Percentiles rank a stretch among this genome's conserved stretches.
Conservation (phyloP, 192 early-diverging fungal species). For the Dissophora globulifera region DNA sequence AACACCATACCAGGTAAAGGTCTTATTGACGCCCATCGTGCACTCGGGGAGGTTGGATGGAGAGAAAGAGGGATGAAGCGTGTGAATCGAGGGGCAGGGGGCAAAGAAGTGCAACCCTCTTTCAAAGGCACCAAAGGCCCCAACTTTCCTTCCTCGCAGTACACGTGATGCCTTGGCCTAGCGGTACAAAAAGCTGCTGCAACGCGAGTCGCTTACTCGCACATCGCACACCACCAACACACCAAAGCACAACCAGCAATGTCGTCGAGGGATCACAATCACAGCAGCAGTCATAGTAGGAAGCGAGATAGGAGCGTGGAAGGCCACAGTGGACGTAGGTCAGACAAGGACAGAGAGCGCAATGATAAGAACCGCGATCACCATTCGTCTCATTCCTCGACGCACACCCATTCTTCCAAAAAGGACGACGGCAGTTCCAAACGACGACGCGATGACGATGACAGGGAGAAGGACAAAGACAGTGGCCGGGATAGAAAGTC, state of each 20-base stretch:
- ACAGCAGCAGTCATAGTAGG: conserved; percentile 12
- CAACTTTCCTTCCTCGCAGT: not conserved
- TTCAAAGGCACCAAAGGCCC: too few relatives aligned
- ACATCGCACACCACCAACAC: not conserved
- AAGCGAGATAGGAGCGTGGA: conserved; percentile 37
- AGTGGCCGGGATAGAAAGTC: not conserved
- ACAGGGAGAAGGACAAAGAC: not conserved
- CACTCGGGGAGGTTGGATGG: not conserved
- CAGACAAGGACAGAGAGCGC: conserved; percentile 7
- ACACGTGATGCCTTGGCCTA: conserved; percentile 6
- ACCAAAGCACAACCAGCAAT: not conserved
- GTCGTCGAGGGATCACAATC: conserved; percentile 35
- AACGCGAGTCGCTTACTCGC: not conserved
- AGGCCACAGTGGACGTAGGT: conserved; percentile 1
- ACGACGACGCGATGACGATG: not conserved
- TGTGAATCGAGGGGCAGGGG: not conserved
- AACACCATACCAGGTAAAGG: conserved; percentile 15
- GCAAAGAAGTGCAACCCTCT: not conserved
- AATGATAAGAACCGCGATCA: conserved; percentile 7
- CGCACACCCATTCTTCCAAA: not conserved
- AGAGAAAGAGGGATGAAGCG: not conserved
- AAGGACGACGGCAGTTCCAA: conserved; percentile 10
- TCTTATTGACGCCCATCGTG: conserved; percentile 16
- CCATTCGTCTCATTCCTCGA: conserved; percentile 8
- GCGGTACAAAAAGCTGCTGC: not conserved